These are phyloP conservation scores for Arthroderma uncinatum DNA, from an alignment of 2,329 filamentous ascomycete genomes.

Conservation along the genomic window DNA sequence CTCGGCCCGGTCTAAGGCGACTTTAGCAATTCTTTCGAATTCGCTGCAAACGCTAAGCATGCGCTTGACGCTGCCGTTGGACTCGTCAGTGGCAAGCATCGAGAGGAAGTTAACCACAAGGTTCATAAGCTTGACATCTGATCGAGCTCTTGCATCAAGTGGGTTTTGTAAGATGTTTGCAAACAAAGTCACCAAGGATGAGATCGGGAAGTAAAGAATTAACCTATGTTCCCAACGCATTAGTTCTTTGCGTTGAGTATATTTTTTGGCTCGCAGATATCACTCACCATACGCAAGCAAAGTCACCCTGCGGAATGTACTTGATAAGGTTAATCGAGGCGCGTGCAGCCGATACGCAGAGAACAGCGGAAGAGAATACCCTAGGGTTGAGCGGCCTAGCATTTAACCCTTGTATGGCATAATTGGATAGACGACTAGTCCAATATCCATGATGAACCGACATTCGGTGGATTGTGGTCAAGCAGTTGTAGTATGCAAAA, in stretches of 20 bases:
- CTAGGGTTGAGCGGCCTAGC: conserved; percentile 81
- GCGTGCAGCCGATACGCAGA: conserved; percentile 85
- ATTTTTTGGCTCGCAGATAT: neutral
- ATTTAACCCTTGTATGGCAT: conserved; percentile 88
- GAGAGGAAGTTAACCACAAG: conserved; percentile 85
- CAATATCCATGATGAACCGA: conserved; percentile 96
- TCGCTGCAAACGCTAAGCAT: conserved; percentile 94
- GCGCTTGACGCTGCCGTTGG: conserved; percentile 79
- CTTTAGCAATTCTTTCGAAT: conserved; percentile 85
- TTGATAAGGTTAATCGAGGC: conserved; percentile 90
- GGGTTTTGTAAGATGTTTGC: conserved; percentile 95
- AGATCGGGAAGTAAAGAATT: conserved; percentile 92
- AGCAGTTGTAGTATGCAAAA: conserved; percentile 93
- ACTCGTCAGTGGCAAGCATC: conserved; percentile 77
- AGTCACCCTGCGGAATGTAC: conserved; percentile 91
- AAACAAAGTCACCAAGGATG: conserved; percentile 86
- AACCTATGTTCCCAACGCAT: conserved; percentile 43
- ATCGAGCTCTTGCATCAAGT: conserved; percentile 72
- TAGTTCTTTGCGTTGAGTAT: conserved; percentile 8
- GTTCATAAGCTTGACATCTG: conserved; percentile 83
- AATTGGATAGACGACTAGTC: conserved; percentile 90
- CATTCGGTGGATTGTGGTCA: conserved; percentile 98
- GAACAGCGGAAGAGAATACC: conserved; percentile 83
- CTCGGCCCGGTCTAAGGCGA: conserved; percentile 83
- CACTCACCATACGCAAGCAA: conserved; percentile 82